Evolutionary conservation across 2,329 filamentous ascomycete species (phyloP).

Genomic region (Arachnopeziza araneosa): DNA sequence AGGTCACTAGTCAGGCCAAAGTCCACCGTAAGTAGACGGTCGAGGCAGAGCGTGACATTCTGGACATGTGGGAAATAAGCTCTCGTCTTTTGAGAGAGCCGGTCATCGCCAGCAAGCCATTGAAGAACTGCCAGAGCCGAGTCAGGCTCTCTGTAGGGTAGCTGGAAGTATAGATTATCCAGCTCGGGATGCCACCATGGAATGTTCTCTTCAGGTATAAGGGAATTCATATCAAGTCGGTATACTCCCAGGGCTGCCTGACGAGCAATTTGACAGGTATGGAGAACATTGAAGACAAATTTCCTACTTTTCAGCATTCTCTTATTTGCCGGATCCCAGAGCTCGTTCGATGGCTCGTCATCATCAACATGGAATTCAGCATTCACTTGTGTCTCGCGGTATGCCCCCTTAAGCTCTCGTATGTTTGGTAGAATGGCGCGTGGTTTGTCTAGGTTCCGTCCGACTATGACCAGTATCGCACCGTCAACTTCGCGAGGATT

Average conservation of each 20-base stretch:
- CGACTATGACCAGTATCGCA: background rate
- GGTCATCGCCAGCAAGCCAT: background rate
- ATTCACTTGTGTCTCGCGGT: background rate
- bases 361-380: background rate
- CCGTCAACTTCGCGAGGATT: background rate
- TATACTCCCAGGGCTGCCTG: background rate
- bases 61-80: background rate
- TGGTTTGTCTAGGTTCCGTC: conserved; percentile 3
- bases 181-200: conserved; percentile 2
- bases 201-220: background rate
- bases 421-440: conserved; percentile 4
- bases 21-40: background rate
- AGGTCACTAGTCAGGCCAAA: background rate
- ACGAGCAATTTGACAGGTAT: background rate
- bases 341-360: background rate
- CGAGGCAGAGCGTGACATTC: background rate
- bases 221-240: background rate
- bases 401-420: conserved; percentile 1
- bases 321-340: background rate
- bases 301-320: background rate
- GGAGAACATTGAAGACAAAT: background rate
- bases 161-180: background rate
- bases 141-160: background rate
- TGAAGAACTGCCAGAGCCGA: background rate
- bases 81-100: background rate